Evolutionary conservation across 2,329 filamentous ascomycete genomes (phyloP), one percentile per base, ranked within the genome.

Genomic region (Claviceps pazoutovae): DNA sequence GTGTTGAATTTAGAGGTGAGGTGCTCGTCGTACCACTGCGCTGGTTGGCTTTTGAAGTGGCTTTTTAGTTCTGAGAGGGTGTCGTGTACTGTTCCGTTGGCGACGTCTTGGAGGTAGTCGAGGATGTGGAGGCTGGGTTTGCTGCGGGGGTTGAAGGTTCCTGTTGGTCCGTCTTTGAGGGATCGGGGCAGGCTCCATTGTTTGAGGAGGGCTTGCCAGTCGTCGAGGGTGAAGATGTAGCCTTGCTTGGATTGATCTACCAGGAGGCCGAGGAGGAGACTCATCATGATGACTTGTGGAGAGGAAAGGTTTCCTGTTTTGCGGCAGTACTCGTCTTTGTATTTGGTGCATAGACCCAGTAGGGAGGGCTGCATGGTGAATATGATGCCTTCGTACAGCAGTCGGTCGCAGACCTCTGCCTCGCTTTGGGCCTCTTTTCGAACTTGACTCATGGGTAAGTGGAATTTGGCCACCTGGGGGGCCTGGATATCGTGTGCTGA

Each of bases 321-420:
- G 54, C 89, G 88, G 37, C 77, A 80, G 0, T 82, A 64, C 4
- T 67, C 71, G 49, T 86, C 81, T 54, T 85, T 83, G 61, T 74
- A 79, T 4, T 70, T 74, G 0, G 85, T 90, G 51, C 78, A 82
- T 0, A 69, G 67, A 0, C 86, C 86, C 2, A 91, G 71, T 23
- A 82, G 65, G 6, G 71, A 74, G 1, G 72, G 71, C 43, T 74
- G 63, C 61, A 79, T 71, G 34, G 78, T 78, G 61, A 86, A 86
- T 0, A 62, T 58, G 46, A 88, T 76, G 3, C 75, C 74, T 19
- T 69, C 63, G 39, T 64, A 58, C 1, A 87, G 60, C 56, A 84
- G 80, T 1, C 69, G 63, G 1, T 67, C 60, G 14, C 61, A 64
- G 1, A 63, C 59, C 6, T 49, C 51, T 17, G 30, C 26, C 21